Evolutionary conservation across 2,329 filamentous ascomycete genomes (phyloP).

Genomic region (Dothistroma septosporum): DNA sequence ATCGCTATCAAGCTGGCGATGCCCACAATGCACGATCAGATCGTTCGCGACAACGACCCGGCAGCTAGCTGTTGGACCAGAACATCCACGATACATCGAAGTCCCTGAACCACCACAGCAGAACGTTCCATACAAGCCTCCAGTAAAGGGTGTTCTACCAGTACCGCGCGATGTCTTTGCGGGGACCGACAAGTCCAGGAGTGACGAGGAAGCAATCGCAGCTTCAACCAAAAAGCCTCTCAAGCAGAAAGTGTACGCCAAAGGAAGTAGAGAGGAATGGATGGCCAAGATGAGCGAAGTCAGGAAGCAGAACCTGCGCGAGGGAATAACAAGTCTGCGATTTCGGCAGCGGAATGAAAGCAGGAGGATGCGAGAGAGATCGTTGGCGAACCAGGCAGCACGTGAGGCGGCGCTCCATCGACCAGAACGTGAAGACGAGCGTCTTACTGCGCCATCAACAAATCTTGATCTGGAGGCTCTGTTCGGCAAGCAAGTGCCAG

Average conservation of each 20-base stretch:
- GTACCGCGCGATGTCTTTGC: slow-evolving; percentile 75
- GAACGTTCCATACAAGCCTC: slow-evolving; percentile 46
- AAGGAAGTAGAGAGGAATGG: slow-evolving; percentile 56
- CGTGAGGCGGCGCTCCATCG: slow-evolving; percentile 54
- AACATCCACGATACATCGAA: slow-evolving; percentile 83
- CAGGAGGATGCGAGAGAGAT: slow-evolving; percentile 37
- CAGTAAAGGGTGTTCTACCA: slow-evolving; percentile 74
- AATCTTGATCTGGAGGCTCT: slow-evolving; percentile 31
- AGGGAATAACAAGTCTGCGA: slow-evolving; percentile 68
- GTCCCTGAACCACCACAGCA: slow-evolving; percentile 74
- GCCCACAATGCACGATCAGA: slow-evolving; percentile 33
- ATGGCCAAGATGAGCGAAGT: slow-evolving; percentile 68
- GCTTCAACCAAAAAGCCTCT: slow-evolving; percentile 19
- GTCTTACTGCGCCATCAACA: slow-evolving; percentile 67
- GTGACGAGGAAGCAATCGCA: slow-evolving; percentile 36
- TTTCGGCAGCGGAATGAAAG: slow-evolving; percentile 54
- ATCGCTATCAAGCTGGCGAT: slow-evolving; percentile 33
- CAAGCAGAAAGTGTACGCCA: slow-evolving; percentile 19
- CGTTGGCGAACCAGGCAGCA: slow-evolving; percentile 48
- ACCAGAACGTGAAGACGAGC: slow-evolving; percentile 70
- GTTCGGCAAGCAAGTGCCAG: slow-evolving; percentile 45
- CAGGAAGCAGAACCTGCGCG: slow-evolving; percentile 67
- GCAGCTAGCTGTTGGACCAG: slow-evolving; percentile 61
- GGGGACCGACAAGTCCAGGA: slow-evolving; percentile 48
- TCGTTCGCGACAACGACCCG: slow-evolving; percentile 46